Base-by-base conservation (phyloP, 2,329 filamentous ascomycete species). In the Sarocladiaceae sp. region DNA sequence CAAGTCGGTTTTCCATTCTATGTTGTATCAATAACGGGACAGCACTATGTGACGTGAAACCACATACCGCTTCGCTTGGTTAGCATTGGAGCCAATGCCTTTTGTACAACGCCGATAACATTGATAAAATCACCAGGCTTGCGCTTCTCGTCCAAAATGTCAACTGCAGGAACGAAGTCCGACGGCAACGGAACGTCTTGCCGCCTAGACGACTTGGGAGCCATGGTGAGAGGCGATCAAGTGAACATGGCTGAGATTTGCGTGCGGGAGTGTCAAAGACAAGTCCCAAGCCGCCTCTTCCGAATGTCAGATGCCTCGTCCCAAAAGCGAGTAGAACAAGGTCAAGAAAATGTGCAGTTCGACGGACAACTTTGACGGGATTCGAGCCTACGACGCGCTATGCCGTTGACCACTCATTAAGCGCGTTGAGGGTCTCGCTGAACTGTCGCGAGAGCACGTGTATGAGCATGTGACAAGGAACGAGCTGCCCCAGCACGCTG, bases 31-130 rank as follows among this genome's bases (percentile, higher is more conserved):
- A 35, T 23, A 26, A 33, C 20, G 16, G 18, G 12, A 20, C 11
- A 34, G 26, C 23, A n/a, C 18, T n/a, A 5, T 19, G 19, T 16
- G 6, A 43, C 11, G 18, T 13, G 5, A n/a, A 2, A 48, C 12
- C 3, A 18, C 60, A 51, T 62, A 72, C 85, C 82, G 19, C 59
- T 55, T 18, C 75, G 72, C 44, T 49, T 65, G 1, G 80, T 80
- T 10, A 58, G 45, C 1, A 67, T 68, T 1, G 79, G 75, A 1
- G 70, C 61, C 46, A 78, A 71, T 40, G 71, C 73, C 53, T 91
- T 85, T 43, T 78, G 76, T 3, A 91, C 76, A 4, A 91, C 62
- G 1, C 88, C 89, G 42, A 88, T 73, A 32, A 93, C 64, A 61
- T 69, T 83, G 50, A 82, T 67, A 5, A 66, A 47, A 2, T 33